Percentiles rank a stretch among this genome's conserved stretches.
Evolutionary conservation across 2,329 filamentous ascomycete genomes (phyloP).

Genomic region (Aspergillus brunneoviolaceus): DNA sequence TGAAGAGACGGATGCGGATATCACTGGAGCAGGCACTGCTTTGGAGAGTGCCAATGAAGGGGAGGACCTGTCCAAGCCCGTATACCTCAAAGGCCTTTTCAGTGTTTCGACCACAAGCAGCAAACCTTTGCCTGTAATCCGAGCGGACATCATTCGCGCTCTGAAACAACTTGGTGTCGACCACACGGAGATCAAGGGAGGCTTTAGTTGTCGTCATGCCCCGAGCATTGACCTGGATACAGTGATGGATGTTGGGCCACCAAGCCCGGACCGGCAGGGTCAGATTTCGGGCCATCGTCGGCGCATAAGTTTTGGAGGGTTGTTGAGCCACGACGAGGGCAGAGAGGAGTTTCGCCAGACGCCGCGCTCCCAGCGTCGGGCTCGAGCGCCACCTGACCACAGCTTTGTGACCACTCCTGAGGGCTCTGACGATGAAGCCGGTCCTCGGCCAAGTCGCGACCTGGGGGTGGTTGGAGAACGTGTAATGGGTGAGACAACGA

Average conservation of each 20-base stretch:
- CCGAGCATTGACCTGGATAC: conserved; percentile 87
- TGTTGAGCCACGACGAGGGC: conserved; percentile 65
- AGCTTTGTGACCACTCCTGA: conserved; percentile 85
- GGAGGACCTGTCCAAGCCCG: conserved; percentile 80
- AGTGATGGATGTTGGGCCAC: conserved; percentile 61
- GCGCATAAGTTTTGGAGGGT: conserved; percentile 80
- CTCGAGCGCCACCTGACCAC: conserved; percentile 56
- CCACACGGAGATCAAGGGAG: conserved; percentile 87
- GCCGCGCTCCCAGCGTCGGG: conserved; percentile 45
- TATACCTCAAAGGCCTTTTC: conserved; percentile 93
- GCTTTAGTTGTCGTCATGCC: conserved; percentile 83
- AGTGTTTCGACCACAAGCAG: conserved; percentile 95
- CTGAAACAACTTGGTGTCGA: conserved; percentile 85
- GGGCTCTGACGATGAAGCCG: conserved; percentile 73
- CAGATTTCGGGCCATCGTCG: conserved; percentile 62
- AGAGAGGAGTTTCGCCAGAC: conserved; percentile 58
- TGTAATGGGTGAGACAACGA: conserved; percentile 82
- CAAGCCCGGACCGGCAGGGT: conserved; percentile 55
- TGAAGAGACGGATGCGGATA: conserved; percentile 85
- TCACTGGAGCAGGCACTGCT: conserved; percentile 56
- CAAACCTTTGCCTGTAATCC: conserved; percentile 82
- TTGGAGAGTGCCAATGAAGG: conserved; percentile 54
- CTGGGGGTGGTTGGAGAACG: conserved; percentile 53
- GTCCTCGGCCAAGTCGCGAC: conserved; percentile 36
- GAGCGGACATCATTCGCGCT: conserved; percentile 86